These are phyloP conservation scores for Acanthamoeba comandoni DNA, from an alignment of 208 protist species.

Conservation along the genomic window DNA sequence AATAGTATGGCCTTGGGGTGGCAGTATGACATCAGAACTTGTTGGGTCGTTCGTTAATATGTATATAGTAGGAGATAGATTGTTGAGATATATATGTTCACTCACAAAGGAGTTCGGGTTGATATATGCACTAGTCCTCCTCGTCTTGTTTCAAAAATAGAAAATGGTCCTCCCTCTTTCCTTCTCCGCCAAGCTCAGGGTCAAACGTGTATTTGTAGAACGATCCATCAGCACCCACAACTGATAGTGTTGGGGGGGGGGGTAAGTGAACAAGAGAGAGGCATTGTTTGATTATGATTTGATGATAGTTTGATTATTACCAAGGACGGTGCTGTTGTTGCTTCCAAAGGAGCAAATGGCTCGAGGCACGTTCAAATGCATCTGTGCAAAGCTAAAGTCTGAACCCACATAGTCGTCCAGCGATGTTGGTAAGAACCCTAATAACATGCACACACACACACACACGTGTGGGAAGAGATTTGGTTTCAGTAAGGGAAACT, in stretches of 20 bases:
- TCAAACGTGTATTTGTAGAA: conserved; percentile 73
- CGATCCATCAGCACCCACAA: conserved; percentile 36
- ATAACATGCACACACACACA: too few species aligned
- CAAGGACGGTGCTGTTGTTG: conserved; percentile 23
- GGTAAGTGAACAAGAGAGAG: conserved; percentile 3
- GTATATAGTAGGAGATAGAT: too few species aligned
- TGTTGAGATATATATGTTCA: too few species aligned
- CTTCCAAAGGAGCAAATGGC: conserved; percentile 64
- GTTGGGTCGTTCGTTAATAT: too few species aligned
- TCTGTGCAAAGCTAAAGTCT: conserved; percentile 67
- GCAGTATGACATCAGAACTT: too few species aligned
- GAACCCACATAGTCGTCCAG: conserved; percentile 59
- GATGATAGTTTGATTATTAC: conserved; percentile 20
- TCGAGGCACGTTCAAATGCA: conserved; percentile 29
- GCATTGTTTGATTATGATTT: background rate
- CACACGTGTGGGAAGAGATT: too few species aligned
- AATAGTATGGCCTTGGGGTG: too few species aligned
- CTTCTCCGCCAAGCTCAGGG: conserved; percentile 47
- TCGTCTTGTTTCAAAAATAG: conserved; percentile 65
- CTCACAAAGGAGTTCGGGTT: too few species aligned
- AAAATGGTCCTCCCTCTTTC: conserved; percentile 60
- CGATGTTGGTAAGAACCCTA: conserved; percentile 16
- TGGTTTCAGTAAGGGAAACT: too few species aligned
- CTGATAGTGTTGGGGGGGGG: background rate
- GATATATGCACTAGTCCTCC: too few species aligned